Evolutionary conservation across 2,329 filamentous ascomycete genomes (phyloP).

Genomic region (Venturia aucupariae): DNA sequence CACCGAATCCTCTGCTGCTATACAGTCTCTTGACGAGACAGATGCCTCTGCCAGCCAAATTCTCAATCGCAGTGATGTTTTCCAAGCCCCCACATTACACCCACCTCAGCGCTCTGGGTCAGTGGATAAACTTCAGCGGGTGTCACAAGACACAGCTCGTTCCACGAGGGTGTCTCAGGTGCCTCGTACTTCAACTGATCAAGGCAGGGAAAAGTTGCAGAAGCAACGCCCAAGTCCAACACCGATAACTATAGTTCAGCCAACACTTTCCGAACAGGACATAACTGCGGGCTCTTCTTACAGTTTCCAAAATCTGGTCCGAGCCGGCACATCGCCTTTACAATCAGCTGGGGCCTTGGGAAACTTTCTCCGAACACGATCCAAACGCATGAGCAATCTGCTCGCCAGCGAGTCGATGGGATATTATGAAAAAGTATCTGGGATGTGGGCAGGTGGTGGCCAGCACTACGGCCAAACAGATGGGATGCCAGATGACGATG

Average conservation of each 20-base stretch:
- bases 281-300: constrained; percentile 3
- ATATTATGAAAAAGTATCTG: constrained; percentile 92
- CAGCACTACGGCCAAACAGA: constrained; percentile 74
- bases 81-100: constrained; percentile 64
- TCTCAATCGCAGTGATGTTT: constrained; percentile 75
- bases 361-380: constrained; percentile 69
- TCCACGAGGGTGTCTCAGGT: constrained; percentile 16
- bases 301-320: constrained; percentile 47
- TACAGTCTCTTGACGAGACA: constrained; percentile 44
- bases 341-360: constrained; percentile 77
- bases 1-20: constrained; percentile 60
- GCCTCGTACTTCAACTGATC: constrained; percentile 8
- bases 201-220: constrained; percentile 11
- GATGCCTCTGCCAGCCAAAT: constrained; percentile 84
- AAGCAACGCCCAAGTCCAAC: constrained; percentile 7
- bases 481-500: constrained; percentile 55
- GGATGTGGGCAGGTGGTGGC: constrained; percentile 88
- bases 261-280: neutral
- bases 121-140: constrained; percentile 20
- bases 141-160: constrained; percentile 31
- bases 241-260: neutral
- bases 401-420: constrained; percentile 89
- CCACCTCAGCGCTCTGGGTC: constrained; percentile 18
- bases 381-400: constrained; percentile 71
- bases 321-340: constrained; percentile 63